phyloP scores from a whole-genome alignment of 2,329 filamentous ascomycete species.

The Apiospora pterosperma region DNA sequence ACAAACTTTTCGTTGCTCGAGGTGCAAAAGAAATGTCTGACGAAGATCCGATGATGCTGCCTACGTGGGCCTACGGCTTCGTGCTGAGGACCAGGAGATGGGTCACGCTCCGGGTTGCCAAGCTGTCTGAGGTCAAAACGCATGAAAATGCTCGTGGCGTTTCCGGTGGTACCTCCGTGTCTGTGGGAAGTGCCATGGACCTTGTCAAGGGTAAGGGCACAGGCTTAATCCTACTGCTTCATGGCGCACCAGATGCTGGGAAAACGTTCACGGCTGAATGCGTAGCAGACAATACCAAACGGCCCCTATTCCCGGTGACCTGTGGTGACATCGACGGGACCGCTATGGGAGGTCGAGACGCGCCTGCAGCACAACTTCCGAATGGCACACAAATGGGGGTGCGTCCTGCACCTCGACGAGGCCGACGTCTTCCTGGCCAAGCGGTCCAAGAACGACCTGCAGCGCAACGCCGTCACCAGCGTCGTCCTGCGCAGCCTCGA shows the following conservation, averaged over 20 bases:
- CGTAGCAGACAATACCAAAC: background rate
- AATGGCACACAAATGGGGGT: constrained; percentile 3
- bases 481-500: constrained; percentile 4
- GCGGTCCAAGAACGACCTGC: background rate
- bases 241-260: background rate
- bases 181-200: background rate
- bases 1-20: background rate
- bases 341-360: background rate
- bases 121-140: background rate
- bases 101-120: background rate
- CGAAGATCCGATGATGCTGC: background rate
- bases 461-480: background rate
- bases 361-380: background rate
- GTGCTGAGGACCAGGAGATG: background rate
- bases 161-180: background rate
- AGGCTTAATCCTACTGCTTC: background rate
- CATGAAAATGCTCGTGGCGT: background rate
- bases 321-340: constrained; percentile 6
- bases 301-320: background rate
- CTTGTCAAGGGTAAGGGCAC: background rate
- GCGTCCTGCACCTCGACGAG: background rate
- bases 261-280: background rate
- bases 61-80: background rate
- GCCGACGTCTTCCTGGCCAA: background rate
- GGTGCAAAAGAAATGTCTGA: background rate